Evolutionary conservation across 345 rosid species (phyloP).

Genomic region (Anacardium occidentale): DNA sequence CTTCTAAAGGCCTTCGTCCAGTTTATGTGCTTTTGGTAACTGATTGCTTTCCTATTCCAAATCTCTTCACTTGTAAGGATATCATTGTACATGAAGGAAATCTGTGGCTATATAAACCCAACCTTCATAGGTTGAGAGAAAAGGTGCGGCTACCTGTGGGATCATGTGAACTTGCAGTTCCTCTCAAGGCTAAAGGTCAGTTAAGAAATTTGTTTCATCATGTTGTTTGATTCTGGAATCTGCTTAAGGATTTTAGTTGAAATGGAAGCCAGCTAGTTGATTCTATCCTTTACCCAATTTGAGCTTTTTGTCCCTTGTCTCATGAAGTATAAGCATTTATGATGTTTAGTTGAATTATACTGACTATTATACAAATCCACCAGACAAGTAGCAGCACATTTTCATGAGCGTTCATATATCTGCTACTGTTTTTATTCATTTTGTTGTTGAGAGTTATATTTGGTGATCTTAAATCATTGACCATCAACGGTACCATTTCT

Average conservation of each 20-base stretch:
- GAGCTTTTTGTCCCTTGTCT: neutral
- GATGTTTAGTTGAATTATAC: neutral
- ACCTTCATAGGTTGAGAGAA: slow-evolving; percentile 56
- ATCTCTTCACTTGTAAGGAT: slow-evolving; percentile 80
- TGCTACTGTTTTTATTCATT: neutral
- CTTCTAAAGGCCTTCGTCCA: slow-evolving; percentile 68
- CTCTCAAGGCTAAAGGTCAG: slow-evolving; percentile 80
- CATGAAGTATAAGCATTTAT: neutral
- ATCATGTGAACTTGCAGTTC: slow-evolving; percentile 85
- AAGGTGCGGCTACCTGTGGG: slow-evolving; percentile 74
- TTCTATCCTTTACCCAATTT: neutral
- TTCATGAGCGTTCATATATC: neutral
- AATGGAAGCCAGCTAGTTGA: neutral
- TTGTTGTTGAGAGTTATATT: neutral
- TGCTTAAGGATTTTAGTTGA: slow-evolving; percentile 9
- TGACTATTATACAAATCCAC: neutral
- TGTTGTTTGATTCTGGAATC: slow-evolving; percentile 2
- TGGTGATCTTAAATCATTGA: neutral
- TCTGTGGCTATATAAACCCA: slow-evolving; percentile 76
- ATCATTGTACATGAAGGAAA: slow-evolving; percentile 53
- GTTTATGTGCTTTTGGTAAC: slow-evolving; percentile 66
- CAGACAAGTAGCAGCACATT: neutral
- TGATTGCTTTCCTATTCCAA: slow-evolving; percentile 74
- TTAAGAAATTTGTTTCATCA: slow-evolving; percentile 18
- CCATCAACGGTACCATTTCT: neutral